Base-by-base conservation (phyloP, 139 green algal genomes). In the Nannochloris sp. region DNA sequence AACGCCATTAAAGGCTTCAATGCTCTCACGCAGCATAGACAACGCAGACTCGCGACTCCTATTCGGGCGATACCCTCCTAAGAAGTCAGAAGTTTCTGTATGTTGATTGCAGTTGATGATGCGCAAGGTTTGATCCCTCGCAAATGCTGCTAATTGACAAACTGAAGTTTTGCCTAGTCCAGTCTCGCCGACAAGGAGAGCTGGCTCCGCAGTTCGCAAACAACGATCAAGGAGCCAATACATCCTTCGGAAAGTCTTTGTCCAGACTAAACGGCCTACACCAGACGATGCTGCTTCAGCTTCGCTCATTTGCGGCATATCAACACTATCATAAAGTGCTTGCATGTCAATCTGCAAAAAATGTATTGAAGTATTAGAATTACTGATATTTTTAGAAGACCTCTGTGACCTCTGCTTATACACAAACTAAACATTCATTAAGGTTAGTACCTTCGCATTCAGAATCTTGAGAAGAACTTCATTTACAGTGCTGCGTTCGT, bases 31-130 rank as follows among this genome's bases (percentile, higher is more conserved):
- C 42, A 58, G 32, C 6, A 24, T 4, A 15, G 24, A 39, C 24
- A 63, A 14, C 19, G 55, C 55, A 24, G 23, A 36, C 14, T 65
- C 38, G 23, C 34, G 37, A 24, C 9, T 24, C n/a, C 64, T 54
- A 60, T 79, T 79, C 24, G 92, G 92, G 5, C 92, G 56, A 69
- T 92, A 98, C 6, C 92, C 89, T 25, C 95, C 95, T 51, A 99
- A 69, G 66, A 99, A 96, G 83, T 99, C 95, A 0, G 84, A 88
- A 4, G 91, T 89, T 77, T 99, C 95, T 3, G 95, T 98, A 85
- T 98, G 92, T 77, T 97, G 89, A 80, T 98, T 96, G 84, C 95
- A 99, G 78, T 99, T 99, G 68, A 99, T 67, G 38, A 96, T 95
- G 60, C 90, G 87, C 63, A 99, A 79, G 14, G 63, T 66, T 73